Conservation (phyloP, 169 alveolate species). For the Perkinsus marinus region DNA sequence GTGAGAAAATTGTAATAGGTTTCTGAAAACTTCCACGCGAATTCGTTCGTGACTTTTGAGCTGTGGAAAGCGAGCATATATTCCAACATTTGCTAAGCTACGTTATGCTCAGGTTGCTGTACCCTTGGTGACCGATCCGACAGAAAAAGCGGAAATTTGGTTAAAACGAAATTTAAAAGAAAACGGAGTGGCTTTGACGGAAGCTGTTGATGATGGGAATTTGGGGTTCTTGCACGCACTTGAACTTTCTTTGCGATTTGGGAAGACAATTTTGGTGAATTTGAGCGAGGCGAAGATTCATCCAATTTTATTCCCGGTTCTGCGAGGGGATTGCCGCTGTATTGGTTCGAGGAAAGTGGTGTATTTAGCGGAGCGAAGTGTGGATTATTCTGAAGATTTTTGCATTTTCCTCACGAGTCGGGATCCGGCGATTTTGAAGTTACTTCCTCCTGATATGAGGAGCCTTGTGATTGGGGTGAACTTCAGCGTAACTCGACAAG, state of each 20-base stretch:
- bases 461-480: constrained; percentile 62
- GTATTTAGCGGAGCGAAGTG: constrained; percentile 66
- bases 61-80: too few relatives aligned
- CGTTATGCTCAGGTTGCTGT: constrained; percentile 35
- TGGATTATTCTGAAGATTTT: constrained; percentile 69
- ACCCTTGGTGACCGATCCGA: constrained; percentile 75
- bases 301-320: constrained; percentile 65
- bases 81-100: neutral
- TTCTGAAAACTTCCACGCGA: too few relatives aligned
- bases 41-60: too few relatives aligned
- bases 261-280: constrained; percentile 61
- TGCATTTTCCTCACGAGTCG: constrained; percentile 67
- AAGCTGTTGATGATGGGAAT: constrained; percentile 48
- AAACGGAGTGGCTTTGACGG: constrained; percentile 26
- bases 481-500: constrained; percentile 76
- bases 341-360: constrained; percentile 79
- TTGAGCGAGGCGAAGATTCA: constrained; percentile 68
- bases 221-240: constrained; percentile 57
- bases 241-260: constrained; percentile 76
- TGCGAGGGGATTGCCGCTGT: constrained; percentile 62
- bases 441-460: constrained; percentile 64
- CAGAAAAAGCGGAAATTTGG: constrained; percentile 74
- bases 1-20: too few relatives aligned
- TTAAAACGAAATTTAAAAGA: constrained; percentile 39
- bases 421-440: constrained; percentile 50